Conservation (phyloP, 768 basidiomycete species). For the Lanmaoa rubissima region DNA sequence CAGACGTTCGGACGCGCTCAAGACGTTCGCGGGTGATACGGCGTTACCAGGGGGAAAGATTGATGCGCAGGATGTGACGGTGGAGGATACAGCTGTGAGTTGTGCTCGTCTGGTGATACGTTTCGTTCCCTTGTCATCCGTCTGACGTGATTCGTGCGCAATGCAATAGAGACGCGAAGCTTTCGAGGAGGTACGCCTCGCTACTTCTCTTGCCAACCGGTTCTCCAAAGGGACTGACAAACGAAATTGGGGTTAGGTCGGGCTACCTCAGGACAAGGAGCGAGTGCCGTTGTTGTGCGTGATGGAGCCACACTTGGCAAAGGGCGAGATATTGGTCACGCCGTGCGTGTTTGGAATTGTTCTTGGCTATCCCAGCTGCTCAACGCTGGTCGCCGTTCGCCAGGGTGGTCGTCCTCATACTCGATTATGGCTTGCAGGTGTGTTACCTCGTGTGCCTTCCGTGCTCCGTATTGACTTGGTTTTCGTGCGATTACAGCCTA, state of each 20-base stretch:
- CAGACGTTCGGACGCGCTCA: slow-evolving; percentile 72
- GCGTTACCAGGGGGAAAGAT: slow-evolving; percentile 84
- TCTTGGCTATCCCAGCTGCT: not conserved
- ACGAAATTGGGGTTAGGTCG: slow-evolving; percentile 53
- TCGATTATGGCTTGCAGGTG: slow-evolving; percentile 74
- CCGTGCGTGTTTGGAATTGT: slow-evolving; percentile 57
- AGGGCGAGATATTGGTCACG: slow-evolving; percentile 71
- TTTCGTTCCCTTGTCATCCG: not conserved
- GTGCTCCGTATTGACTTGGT: not conserved
- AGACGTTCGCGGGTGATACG: slow-evolving; percentile 84
- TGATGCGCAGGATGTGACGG: slow-evolving; percentile 61
- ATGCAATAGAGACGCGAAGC: slow-evolving; percentile 72
- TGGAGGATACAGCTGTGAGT: slow-evolving; percentile 78
- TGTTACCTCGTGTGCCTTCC: not conserved
- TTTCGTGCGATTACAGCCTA: slow-evolving; percentile 48
- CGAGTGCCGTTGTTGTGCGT: slow-evolving; percentile 76
- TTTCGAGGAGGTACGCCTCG: slow-evolving; percentile 71
- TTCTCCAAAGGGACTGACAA: not conserved
- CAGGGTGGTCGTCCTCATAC: slow-evolving; percentile 83
- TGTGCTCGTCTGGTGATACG: not conserved
- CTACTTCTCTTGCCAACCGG: not conserved
- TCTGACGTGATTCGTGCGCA: not conserved
- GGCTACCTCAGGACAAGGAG: slow-evolving; percentile 67
- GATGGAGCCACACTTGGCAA: slow-evolving; percentile 76
- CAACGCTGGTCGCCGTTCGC: not conserved